These are phyloP conservation scores for Lachancea thermotolerans DNA, from an alignment of 805 yeast genomes.

Conservation along the genomic window DNA sequence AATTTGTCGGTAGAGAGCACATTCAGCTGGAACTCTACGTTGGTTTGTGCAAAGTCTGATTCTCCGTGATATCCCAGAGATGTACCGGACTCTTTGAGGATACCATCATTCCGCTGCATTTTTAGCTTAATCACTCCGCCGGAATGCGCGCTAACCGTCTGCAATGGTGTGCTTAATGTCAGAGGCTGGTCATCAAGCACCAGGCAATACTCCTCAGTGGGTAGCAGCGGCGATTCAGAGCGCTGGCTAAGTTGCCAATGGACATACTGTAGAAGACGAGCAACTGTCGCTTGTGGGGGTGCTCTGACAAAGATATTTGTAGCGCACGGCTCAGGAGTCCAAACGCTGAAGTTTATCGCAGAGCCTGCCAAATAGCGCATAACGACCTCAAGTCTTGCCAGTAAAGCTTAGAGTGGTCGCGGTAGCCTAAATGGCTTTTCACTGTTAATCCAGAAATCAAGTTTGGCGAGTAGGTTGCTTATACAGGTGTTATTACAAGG, in stretches of 20 bases:
- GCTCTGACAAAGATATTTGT: conserved; percentile 18
- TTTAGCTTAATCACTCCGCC: conserved; percentile 13
- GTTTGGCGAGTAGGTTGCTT: background rate
- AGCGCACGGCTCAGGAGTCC: conserved; percentile 14
- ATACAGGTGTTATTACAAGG: background rate
- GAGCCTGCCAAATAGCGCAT: conserved; percentile 11
- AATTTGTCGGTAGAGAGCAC: conserved; percentile 18
- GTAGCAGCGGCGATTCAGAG: conserved; percentile 2
- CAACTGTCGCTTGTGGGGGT: conserved; percentile 21
- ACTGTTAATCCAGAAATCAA: too few species aligned
- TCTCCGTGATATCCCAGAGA: conserved; percentile 15
- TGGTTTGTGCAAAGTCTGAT: conserved; percentile 12
- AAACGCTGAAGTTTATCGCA: conserved; percentile 18
- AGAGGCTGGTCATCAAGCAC: conserved; percentile 9
- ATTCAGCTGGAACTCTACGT: conserved; percentile 19
- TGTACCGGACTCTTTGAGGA: conserved; percentile 1
- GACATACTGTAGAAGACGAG: conserved; percentile 25
- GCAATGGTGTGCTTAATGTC: conserved; percentile 8
- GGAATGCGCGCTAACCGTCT: conserved; percentile 12
- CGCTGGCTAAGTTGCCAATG: conserved; percentile 11
- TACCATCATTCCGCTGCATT: conserved; percentile 8
- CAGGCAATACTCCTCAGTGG: conserved; percentile 10
- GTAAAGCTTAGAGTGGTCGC: too few species aligned
- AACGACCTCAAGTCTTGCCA: background rate
- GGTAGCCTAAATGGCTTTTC: too few species aligned